phyloP scores from a whole-genome alignment of 2,329 filamentous ascomycete species.

The Aschersonia sp. region DNA sequence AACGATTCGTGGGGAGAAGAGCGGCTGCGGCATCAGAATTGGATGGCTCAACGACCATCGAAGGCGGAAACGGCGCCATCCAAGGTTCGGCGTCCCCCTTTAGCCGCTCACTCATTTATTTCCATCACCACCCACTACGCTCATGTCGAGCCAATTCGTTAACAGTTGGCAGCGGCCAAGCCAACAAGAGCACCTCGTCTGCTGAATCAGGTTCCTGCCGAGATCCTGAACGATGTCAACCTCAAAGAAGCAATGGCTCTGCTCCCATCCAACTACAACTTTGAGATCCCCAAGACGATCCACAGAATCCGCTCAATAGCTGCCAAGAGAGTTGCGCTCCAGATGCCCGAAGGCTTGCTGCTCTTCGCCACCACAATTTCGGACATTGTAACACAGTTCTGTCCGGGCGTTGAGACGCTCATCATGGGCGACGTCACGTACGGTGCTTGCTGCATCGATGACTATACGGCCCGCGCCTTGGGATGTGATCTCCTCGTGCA shows the following conservation, averaged over 20 bases:
- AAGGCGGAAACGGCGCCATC: conserved; percentile 17
- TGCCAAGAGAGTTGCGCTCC: conserved; percentile 77
- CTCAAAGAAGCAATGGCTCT: conserved; percentile 80
- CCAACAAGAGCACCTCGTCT: conserved; percentile 61
- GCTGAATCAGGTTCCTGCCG: conserved; percentile 80
- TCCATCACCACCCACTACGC: neutral
- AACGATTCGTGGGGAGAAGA: conserved; percentile 78
- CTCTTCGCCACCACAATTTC: conserved; percentile 96
- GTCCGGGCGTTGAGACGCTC: conserved; percentile 75
- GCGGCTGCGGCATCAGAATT: conserved; percentile 52
- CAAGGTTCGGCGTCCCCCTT: conserved; percentile 31
- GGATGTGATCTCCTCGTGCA: conserved; percentile 92
- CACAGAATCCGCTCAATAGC: conserved; percentile 74
- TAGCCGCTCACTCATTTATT: neutral
- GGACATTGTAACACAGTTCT: conserved; percentile 91
- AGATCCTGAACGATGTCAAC: conserved; percentile 72
- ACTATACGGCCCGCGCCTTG: conserved; percentile 88
- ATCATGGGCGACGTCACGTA: conserved; percentile 99
- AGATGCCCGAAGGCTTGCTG: conserved; percentile 90
- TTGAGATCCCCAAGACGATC: conserved; percentile 97
- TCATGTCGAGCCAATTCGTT: too few species aligned
- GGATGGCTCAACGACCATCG: conserved; percentile 14
- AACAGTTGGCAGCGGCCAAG: conserved; percentile 41
- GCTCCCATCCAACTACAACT: conserved; percentile 91
- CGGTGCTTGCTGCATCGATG: conserved; percentile 95